A percentile compares a stretch with the other conserved stretches of the same genome.
Conservation (phyloP, 441 rosid genomes). For the Syzygium malaccense region DNA sequence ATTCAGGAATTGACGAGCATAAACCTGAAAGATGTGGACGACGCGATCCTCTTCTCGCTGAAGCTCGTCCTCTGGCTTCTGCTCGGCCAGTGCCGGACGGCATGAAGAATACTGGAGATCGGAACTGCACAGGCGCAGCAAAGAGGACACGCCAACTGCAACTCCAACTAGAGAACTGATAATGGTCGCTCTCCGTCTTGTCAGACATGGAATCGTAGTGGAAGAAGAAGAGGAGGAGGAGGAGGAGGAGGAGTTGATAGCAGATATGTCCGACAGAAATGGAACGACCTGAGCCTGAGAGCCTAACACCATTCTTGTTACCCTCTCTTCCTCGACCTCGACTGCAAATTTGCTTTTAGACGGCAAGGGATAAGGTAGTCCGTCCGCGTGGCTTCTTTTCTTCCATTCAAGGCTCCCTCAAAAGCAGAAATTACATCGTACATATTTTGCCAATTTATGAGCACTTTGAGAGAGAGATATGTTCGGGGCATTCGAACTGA, state of each 20-base stretch:
- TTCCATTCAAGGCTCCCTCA: neutral
- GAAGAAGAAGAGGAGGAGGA: slow-evolving; percentile 8
- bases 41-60: slow-evolving; percentile 67
- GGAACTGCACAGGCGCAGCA: slow-evolving; percentile 20
- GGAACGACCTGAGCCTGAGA: slow-evolving; percentile 5
- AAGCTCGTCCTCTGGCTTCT: slow-evolving; percentile 35
- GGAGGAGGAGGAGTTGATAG: neutral
- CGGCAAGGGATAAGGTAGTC: neutral
- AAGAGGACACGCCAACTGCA: slow-evolving; percentile 19
- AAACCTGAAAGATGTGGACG: slow-evolving; percentile 71
- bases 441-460: neutral
- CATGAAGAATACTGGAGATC: slow-evolving; percentile 10
- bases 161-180: slow-evolving; percentile 30
- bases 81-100: slow-evolving; percentile 42
- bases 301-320: slow-evolving; percentile 22
- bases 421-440: neutral
- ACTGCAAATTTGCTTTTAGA: neutral
- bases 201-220: neutral
- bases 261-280: neutral
- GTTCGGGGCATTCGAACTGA: neutral
- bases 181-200: slow-evolving; percentile 35
- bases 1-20: neutral
- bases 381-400: neutral
- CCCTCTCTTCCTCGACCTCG: neutral
- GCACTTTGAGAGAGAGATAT: neutral